These are phyloP conservation scores for Cercis canadensis DNA, from an alignment of 306 rosid genomes.

Conservation along the genomic window DNA sequence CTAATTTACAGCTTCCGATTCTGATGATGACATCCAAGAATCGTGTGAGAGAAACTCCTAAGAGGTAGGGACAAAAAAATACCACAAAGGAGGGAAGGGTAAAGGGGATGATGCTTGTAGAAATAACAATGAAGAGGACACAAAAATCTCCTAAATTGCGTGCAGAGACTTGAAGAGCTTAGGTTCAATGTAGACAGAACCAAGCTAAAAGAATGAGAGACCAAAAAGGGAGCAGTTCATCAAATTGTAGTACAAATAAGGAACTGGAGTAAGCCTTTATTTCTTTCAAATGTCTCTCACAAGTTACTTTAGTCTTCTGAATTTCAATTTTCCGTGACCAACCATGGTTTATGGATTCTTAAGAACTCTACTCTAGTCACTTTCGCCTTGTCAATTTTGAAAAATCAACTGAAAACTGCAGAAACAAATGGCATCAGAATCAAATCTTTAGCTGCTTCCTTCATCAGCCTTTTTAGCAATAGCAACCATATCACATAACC, in stretches of 20 bases:
- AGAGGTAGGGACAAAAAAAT: not conserved
- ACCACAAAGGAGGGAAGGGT: too few relatives aligned
- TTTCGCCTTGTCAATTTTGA: conserved; percentile 19
- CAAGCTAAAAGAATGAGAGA: too few relatives aligned
- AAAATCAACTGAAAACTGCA: conserved; percentile 18
- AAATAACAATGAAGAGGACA: not conserved
- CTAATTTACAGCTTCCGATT: not conserved
- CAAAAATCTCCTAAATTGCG: not conserved
- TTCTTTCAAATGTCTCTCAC: not conserved
- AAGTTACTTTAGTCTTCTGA: conserved; percentile 18
- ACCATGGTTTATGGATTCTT: not conserved
- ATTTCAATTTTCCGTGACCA: not conserved
- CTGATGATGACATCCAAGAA: conserved; percentile 13
- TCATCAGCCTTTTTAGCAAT: conserved; percentile 37
- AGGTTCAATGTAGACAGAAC: not conserved
- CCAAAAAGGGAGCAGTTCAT: too few relatives aligned
- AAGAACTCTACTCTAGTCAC: conserved; percentile 3
- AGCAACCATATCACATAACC: conserved; percentile 41
- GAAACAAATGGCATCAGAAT: conserved; percentile 33
- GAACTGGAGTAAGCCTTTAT: too few relatives aligned
- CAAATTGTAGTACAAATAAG: too few relatives aligned
- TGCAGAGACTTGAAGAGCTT: not conserved
- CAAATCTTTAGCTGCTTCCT: conserved; percentile 27
- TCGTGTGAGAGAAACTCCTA: conserved; percentile 18
- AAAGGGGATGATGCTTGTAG: not conserved